These are phyloP conservation scores for Septoria petroselini DNA, from an alignment of 2,329 filamentous ascomycete species.

Conservation along the genomic window DNA sequence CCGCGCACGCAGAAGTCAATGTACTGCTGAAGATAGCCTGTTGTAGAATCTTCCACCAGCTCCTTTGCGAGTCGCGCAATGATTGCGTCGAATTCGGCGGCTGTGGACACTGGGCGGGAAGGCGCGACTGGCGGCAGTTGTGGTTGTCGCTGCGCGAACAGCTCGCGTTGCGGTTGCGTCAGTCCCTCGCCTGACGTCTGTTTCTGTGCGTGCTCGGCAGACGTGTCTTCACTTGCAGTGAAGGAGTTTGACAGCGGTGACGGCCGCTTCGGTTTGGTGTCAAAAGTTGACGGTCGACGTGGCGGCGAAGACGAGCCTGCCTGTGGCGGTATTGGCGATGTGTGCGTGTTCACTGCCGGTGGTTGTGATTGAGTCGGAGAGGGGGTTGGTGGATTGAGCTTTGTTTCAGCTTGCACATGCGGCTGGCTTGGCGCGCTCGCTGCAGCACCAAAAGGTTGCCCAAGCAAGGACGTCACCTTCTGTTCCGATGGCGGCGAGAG, in stretches of 20 bases:
- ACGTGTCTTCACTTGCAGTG: conserved; percentile 21
- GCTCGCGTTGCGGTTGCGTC: conserved; percentile 4
- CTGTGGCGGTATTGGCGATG: conserved; percentile 9
- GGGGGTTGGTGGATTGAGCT: conserved; percentile 19
- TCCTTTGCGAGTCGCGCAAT: conserved; percentile 38
- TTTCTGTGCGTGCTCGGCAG: background rate
- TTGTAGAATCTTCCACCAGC: conserved; percentile 39
- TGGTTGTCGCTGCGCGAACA: conserved; percentile 10
- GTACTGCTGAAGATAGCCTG: conserved; percentile 47
- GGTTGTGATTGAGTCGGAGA: conserved; percentile 16
- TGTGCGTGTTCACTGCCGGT: conserved; percentile 7
- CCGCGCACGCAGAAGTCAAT: conserved; percentile 41
- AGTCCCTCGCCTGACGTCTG: conserved; percentile 4
- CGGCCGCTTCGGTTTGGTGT: conserved; percentile 34
- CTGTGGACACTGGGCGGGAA: conserved; percentile 15
- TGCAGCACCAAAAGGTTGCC: conserved; percentile 10
- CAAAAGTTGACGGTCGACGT: conserved; percentile 18
- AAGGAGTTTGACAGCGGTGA: conserved; percentile 38
- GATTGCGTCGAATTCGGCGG: conserved; percentile 32
- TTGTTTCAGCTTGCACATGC: conserved; percentile 25
- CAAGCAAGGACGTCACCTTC: conserved; percentile 1
- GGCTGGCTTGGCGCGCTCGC: conserved; percentile 15
- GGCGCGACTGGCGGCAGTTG: conserved; percentile 13
- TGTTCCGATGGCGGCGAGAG: background rate
- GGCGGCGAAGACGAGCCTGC: conserved; percentile 22